These are phyloP conservation scores for Trypanosoma boissoni DNA, from an alignment of 208 protist genomes.

Conservation along the genomic window DNA sequence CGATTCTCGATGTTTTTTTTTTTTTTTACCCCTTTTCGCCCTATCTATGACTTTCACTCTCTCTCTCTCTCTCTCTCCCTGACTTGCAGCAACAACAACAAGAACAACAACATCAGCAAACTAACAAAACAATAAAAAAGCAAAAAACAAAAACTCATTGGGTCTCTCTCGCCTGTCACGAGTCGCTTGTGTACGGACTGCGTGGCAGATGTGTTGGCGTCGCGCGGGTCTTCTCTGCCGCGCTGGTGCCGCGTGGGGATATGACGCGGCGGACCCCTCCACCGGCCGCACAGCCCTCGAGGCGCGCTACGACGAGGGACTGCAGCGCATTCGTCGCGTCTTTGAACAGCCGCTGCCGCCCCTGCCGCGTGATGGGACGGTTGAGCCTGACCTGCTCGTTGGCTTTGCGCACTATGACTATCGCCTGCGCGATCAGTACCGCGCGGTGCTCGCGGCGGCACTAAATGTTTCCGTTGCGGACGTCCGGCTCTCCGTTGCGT, in stretches of 20 bases:
- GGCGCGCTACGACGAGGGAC: conserved; percentile 49
- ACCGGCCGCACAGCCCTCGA: conserved; percentile 67
- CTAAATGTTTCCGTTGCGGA: conserved; percentile 52
- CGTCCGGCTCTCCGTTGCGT: conserved; percentile 77
- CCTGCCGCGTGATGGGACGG: conserved; percentile 65
- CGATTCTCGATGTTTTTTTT: neutral
- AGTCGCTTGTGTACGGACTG: neutral
- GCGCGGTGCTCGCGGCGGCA: conserved; percentile 54
- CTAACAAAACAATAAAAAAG: too few species aligned
- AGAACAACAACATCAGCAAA: too few species aligned
- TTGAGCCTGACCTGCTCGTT: conserved; percentile 77
- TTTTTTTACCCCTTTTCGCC: neutral
- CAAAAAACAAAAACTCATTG: too few species aligned
- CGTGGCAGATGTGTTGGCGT: neutral
- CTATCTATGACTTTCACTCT: neutral
- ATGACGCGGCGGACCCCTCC: conserved; percentile 43
- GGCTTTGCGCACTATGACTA: conserved; percentile 85
- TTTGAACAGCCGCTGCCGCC: conserved; percentile 68
- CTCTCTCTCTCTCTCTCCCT: too few species aligned
- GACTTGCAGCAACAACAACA: too few species aligned
- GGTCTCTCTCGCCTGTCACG: too few species aligned
- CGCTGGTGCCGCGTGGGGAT: conserved; percentile 29
- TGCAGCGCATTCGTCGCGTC: conserved; percentile 53
- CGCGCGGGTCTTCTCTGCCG: neutral
- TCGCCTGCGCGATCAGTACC: conserved; percentile 79